A percentile compares a stretch with the other conserved stretches of the same genome.
Evolutionary conservation across 306 rosid species (phyloP).

Genomic region (Dryas drummondii): DNA sequence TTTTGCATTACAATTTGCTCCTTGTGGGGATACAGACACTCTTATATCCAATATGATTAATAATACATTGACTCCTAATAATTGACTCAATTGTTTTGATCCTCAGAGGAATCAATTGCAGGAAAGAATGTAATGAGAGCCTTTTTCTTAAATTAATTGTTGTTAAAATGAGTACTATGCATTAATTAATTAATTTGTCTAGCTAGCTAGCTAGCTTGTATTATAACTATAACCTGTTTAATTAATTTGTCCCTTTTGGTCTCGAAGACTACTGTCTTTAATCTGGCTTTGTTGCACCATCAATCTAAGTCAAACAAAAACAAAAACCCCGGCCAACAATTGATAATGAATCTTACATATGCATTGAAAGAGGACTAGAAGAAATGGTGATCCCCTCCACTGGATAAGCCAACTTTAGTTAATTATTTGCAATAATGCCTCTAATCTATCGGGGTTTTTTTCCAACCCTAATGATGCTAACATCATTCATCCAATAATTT

Average conservation of each 20-base stretch:
- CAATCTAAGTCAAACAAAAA: background rate
- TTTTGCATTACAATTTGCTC: too few relatives aligned
- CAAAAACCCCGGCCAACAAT: background rate
- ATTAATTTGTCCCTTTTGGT: background rate
- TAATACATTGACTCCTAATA: too few relatives aligned
- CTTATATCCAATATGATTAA: too few relatives aligned
- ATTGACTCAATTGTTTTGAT: too few relatives aligned
- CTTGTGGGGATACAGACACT: too few relatives aligned
- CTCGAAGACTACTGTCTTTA: background rate
- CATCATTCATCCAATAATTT: background rate
- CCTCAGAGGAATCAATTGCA: too few relatives aligned
- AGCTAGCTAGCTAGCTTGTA: background rate
- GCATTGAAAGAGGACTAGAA: conserved; percentile 14
- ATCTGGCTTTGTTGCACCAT: background rate
- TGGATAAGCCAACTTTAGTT: background rate
- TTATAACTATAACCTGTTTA: background rate
- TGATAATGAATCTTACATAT: background rate
- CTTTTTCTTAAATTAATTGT: too few relatives aligned
- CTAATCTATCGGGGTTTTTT: background rate
- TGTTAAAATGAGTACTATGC: too few relatives aligned
- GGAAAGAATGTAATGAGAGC: too few relatives aligned
- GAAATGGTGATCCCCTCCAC: background rate
- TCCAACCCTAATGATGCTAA: background rate
- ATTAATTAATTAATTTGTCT: too few relatives aligned
- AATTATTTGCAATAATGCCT: background rate